Base-by-base conservation (phyloP, 1,284 basidiomycete genomes). In the Trichosporon asahii region DNA sequence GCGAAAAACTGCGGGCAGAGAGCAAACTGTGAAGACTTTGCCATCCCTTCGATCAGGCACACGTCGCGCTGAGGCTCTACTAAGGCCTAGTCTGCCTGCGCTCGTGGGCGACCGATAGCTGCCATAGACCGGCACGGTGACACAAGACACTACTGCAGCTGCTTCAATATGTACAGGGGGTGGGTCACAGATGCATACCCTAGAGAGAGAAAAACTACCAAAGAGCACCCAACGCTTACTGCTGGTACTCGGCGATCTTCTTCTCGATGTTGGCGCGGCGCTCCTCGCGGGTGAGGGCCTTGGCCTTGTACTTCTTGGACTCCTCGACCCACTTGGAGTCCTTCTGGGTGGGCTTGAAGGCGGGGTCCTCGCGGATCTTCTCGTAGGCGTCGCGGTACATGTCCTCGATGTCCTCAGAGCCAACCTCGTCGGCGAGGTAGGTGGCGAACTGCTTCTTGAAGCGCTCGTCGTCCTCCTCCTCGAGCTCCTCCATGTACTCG, bases 401-500 rank as follows among this genome's bases (percentile, higher is more conserved):
- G 83, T 98, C 97, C 86, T 99, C 95, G 3, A 99, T 94, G 81
- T 99, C 96, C 76, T 96, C 97, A 2, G 94, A 96, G 73, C 94
- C 94, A 77, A 99, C 85, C 77, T 92, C 97, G 84, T 97, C 94
- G 64, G 92, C 94, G 75, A 99, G 93, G 86, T 98, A 98, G 46
- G 90, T 89, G 14, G 96, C 82, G 86, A 98, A 98, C 84, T 98
- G 96, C 88, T 96, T 98, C 89, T 98, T 98, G 89, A 98, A 98
- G 80, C 95, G 89, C 86, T 98, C 96, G 82, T 98, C 97, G 84
- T 99, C 97, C 87, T 99, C 97, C 89, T 99, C 97, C 87, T 99
- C 97, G 72, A 99, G 88, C 66, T 90, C 92, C 87, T 99, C 94
- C 97, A 99, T 99, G 89, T 98, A 99, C 86, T 99, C 97, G 73